Conservation (phyloP, 345 rosid genomes). For the Syzygium grande region DNA sequence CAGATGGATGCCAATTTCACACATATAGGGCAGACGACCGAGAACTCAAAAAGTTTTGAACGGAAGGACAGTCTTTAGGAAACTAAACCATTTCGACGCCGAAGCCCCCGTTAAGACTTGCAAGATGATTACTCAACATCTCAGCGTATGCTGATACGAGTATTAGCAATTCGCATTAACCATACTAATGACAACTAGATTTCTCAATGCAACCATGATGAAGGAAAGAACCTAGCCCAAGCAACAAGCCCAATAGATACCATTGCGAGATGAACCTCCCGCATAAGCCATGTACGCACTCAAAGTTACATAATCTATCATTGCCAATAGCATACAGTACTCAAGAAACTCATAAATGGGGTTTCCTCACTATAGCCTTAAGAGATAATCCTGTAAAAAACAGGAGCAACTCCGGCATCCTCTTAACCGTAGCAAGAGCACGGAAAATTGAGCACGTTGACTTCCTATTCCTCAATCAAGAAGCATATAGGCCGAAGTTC, state of each 20-base stretch:
- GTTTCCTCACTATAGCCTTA: background rate
- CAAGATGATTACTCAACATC: background rate
- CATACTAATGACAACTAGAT: background rate
- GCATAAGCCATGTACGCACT: background rate
- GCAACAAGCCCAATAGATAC: background rate
- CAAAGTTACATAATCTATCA: background rate
- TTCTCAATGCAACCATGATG: background rate
- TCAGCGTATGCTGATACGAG: background rate
- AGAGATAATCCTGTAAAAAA: background rate
- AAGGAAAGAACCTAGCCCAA: background rate
- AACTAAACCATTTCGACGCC: background rate
- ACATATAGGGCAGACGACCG: background rate
- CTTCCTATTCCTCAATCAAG: background rate
- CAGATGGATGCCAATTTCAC: background rate
- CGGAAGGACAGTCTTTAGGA: background rate
- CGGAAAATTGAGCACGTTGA: background rate
- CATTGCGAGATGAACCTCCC: background rate
- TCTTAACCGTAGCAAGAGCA: background rate
- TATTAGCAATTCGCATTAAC: background rate
- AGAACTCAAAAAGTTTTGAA: background rate
- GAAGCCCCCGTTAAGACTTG: background rate
- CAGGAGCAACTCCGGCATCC: background rate
- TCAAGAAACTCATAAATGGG: background rate
- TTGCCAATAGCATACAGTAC: background rate
- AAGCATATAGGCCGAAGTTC: background rate